Evolutionary conservation across 495 filamentous ascomycete genomes (phyloP).

Genomic region (Penicillium desertorum): DNA sequence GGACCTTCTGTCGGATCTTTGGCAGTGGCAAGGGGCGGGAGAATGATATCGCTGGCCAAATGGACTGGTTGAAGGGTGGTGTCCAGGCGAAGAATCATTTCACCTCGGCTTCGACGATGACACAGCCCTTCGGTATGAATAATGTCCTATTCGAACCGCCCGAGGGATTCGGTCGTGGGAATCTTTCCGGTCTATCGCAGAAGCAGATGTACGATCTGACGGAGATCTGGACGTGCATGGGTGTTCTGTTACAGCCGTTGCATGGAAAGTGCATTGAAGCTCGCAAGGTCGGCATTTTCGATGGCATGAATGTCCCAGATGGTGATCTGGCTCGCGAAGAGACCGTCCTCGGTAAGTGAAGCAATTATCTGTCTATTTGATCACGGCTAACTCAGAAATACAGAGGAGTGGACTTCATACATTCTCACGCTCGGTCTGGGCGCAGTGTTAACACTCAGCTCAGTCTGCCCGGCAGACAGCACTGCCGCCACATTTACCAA

Average conservation of each 20-base stretch:
- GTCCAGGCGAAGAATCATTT: constrained; percentile 41
- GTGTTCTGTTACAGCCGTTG: constrained; percentile 56
- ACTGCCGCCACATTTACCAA: constrained; percentile 48
- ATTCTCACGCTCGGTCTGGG: constrained; percentile 60
- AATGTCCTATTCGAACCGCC: constrained; percentile 58
- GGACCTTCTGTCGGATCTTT: constrained; percentile 70
- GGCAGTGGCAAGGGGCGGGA: constrained; percentile 59
- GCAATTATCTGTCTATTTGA: neutral
- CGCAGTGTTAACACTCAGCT: constrained; percentile 55
- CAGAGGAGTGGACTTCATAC: constrained; percentile 65
- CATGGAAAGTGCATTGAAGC: constrained; percentile 58
- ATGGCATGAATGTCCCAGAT: constrained; percentile 43
- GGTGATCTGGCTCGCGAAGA: constrained; percentile 56
- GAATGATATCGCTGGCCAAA: constrained; percentile 60
- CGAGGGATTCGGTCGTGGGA: constrained; percentile 59
- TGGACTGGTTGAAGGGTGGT: constrained; percentile 66
- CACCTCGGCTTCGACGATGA: constrained; percentile 35
- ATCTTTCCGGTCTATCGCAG: constrained; percentile 53
- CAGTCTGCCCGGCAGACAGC: constrained; percentile 44
- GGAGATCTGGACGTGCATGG: constrained; percentile 66
- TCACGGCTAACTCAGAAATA: constrained; percentile 30
- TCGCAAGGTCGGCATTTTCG: constrained; percentile 56
- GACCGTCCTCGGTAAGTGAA: constrained; percentile 50
- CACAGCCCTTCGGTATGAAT: constrained; percentile 51
- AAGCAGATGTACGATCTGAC: constrained; percentile 64